Evolutionary conservation across 2,329 filamentous ascomycete genomes (phyloP), one percentile per base, ranked within the genome.

Genomic region (Stagonosporopsis tanaceti): DNA sequence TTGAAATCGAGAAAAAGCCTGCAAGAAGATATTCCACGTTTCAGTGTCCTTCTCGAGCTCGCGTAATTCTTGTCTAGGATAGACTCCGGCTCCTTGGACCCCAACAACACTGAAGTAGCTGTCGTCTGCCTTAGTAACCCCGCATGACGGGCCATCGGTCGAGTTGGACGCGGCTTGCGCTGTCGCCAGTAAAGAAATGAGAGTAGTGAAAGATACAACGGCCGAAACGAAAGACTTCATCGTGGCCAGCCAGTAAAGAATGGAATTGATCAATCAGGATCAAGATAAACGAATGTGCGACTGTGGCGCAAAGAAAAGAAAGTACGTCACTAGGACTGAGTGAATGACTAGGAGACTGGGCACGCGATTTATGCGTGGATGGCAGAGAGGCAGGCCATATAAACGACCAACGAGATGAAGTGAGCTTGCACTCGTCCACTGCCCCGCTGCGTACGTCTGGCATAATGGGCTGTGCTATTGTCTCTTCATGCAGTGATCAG

Each of bases 71-170:
- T 60, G 62, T 32, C 71, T 62, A 14, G 68, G 61, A 4, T 71
- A 56, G 3, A 74, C 61, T 38, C 71, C 68, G n/a, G 68, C 65
- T 41, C 67, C 68, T 28, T 72, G 70, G 7, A 73, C 66, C 15
- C 71, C 69, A 54, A 72, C 67, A 52, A 74, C 68, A n/a, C 68
- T 71, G 60, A 70, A 72, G 61, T 62, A 71, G 50, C 63, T 64
- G 25, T 70, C 63, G 47, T 71, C 63, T 32, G 62, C 57, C 39
- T 62, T 64, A 2, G 54, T 28, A 35, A 59, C 57, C 38, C 63
- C 48, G 27, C 70, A 73, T 47, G 65, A 69, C n/a, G 59, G 46
- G 14, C 65, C 65, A 57, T 63, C 55, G 17, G 61, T 61, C 34
- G 60, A 57, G 39, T 60, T 64, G 41, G 50, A 50, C 9, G 55